Evolutionary conservation across 495 filamentous ascomycete genomes (phyloP).

Genomic region (Hapsidospora chrysogenum): DNA sequence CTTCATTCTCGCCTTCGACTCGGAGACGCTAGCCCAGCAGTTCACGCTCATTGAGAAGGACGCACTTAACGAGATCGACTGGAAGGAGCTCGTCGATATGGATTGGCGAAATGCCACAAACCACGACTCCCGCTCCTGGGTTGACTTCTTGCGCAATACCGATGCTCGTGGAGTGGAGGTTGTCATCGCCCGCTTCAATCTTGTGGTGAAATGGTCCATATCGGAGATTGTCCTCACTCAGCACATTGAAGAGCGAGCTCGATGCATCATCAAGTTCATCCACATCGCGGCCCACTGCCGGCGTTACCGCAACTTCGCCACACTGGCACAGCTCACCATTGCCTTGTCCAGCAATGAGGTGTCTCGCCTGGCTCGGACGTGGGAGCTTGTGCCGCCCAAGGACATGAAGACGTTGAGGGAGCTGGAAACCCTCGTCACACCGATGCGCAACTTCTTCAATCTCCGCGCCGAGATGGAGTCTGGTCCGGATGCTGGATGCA

Average conservation of each 20-base stretch:
- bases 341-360: constrained; percentile 76
- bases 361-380: constrained; percentile 59
- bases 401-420: constrained; percentile 61
- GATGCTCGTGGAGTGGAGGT: constrained; percentile 81
- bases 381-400: constrained; percentile 53
- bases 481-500: constrained; percentile 46
- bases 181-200: constrained; percentile 91
- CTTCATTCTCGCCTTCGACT: constrained; percentile 84
- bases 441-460: constrained; percentile 79
- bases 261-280: constrained; percentile 77
- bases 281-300: constrained; percentile 79
- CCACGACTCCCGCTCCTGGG: constrained; percentile 60
- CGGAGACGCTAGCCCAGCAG: constrained; percentile 78
- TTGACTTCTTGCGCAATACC: constrained; percentile 72
- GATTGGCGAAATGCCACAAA: constrained; percentile 61
- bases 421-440: constrained; percentile 73
- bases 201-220: constrained; percentile 93
- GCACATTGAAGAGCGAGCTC: constrained; percentile 64
- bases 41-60: constrained; percentile 94
- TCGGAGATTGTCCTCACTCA: constrained; percentile 82
- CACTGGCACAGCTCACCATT: constrained; percentile 87
- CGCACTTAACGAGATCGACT: constrained; percentile 89
- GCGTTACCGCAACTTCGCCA: constrained; percentile 83
- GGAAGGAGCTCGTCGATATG: constrained; percentile 93
- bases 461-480: constrained; percentile 85